A percentile compares a stretch with the other conserved stretches of the same genome.
Evolutionary conservation across 306 rosid species (phyloP).

Genomic region (Inga leiocalycina): DNA sequence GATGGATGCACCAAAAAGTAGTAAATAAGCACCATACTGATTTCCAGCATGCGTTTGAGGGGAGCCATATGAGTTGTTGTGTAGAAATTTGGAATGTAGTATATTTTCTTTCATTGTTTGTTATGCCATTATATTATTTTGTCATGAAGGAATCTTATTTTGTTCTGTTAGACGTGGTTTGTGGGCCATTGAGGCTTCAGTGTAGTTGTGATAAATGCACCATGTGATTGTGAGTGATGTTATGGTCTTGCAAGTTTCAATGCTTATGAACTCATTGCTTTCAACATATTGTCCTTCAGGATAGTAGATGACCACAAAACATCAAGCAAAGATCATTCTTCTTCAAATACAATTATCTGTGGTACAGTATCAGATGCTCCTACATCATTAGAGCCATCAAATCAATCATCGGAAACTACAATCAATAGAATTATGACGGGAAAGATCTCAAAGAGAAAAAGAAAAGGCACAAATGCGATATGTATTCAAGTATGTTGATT

Average conservation of each 20-base stretch:
- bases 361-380: constrained; percentile 15
- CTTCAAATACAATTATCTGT: constrained; percentile 12
- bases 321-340: constrained; percentile 12
- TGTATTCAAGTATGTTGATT: not conserved
- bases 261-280: not conserved
- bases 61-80: not conserved
- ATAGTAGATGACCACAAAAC: constrained; percentile 19
- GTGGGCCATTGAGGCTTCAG: not conserved
- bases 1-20: not conserved
- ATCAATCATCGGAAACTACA: not conserved
- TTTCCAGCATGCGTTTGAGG: not conserved
- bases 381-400: constrained; percentile 13
- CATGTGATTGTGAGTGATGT: not conserved
- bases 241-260: not conserved
- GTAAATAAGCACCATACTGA: not conserved
- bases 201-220: not conserved
- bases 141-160: not conserved
- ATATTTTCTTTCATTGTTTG: not conserved
- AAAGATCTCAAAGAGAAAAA: constrained; percentile 39
- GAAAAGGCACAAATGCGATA: not conserved
- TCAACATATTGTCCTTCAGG: constrained; percentile 25
- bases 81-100: not conserved
- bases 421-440: not conserved
- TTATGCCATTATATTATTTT: not conserved
- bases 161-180: not conserved